These are phyloP conservation scores for Aspergillaceae sp. DNA, from an alignment of 2,329 filamentous ascomycete genomes.

Conservation along the genomic window DNA sequence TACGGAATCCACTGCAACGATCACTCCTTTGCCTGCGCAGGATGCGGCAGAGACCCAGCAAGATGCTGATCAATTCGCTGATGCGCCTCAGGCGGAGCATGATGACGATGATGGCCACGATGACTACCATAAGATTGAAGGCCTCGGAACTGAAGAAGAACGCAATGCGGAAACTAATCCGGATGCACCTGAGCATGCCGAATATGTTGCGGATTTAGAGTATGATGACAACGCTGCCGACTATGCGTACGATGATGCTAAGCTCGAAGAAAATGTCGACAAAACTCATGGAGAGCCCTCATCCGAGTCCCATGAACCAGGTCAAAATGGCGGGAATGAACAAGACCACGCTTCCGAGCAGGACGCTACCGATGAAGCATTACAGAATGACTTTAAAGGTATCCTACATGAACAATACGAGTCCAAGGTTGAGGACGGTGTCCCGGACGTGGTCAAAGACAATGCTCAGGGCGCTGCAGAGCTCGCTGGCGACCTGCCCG, in stretches of 20 bases:
- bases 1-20: slow-evolving; percentile 23
- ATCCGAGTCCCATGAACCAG: slow-evolving; percentile 5
- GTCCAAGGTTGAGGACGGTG: slow-evolving; percentile 9
- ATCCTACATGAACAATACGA: slow-evolving; percentile 12
- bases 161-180: slow-evolving; percentile 9
- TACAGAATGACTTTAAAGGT: slow-evolving; percentile 7
- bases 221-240: slow-evolving; percentile 2
- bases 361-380: slow-evolving; percentile 6
- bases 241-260: slow-evolving; percentile 7
- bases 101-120: slow-evolving; percentile 7
- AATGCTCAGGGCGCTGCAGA: slow-evolving; percentile 10
- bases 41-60: slow-evolving; percentile 11
- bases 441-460: slow-evolving; percentile 5
- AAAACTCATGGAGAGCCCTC: slow-evolving; percentile 3
- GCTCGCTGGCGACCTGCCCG: slow-evolving; percentile 23
- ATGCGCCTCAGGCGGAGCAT: slow-evolving; percentile 5
- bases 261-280: slow-evolving; percentile 6
- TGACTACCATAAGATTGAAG: slow-evolving; percentile 29
- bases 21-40: slow-evolving; percentile 12
- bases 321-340: slow-evolving; percentile 7
- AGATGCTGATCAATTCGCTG: slow-evolving; percentile 7
- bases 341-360: slow-evolving; percentile 6
- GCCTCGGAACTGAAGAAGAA: slow-evolving; percentile 7
- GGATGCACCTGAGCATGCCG: slow-evolving; percentile 4
- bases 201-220: slow-evolving; percentile 4